Percentiles rank a stretch among this genome's conserved stretches.
These are phyloP conservation scores for Debaryomycetaceae sp. DNA, from an alignment of 1,139 yeast species.

Conservation along the genomic window DNA sequence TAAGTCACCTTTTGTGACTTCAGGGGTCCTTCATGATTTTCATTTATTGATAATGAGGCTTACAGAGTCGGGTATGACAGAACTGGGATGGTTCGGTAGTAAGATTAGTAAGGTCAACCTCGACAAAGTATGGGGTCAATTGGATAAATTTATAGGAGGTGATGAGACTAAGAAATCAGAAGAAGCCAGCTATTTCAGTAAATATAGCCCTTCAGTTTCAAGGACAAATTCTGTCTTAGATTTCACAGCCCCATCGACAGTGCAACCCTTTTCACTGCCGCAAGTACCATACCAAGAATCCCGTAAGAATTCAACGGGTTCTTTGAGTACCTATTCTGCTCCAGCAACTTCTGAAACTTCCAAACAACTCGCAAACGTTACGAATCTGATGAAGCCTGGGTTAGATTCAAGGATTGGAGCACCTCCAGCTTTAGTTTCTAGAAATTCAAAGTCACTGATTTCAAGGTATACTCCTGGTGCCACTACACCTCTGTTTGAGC, in stretches of 20 bases:
- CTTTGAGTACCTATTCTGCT: conserved; percentile 4
- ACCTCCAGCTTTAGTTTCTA: conserved; percentile 14
- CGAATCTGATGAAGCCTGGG: conserved; percentile 2
- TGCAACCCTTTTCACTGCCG: conserved; percentile 8
- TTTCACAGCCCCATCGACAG: conserved; percentile 18
- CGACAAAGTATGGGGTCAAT: conserved; percentile 83
- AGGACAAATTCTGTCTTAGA: conserved; percentile 50
- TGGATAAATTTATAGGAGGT: conserved; percentile 91
- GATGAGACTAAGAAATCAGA: conserved; percentile 50
- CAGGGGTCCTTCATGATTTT: conserved; percentile 30
- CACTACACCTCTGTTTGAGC: neutral
- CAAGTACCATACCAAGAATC: conserved; percentile 3
- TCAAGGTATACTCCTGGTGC: conserved; percentile 15
- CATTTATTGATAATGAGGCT: conserved; percentile 42
- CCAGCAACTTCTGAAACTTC: conserved; percentile 7
- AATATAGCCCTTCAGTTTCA: conserved; percentile 64
- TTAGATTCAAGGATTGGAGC: neutral
- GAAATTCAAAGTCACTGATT: conserved; percentile 13
- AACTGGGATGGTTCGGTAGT: conserved; percentile 57
- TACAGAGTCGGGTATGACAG: conserved; percentile 38
- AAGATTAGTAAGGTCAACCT: conserved; percentile 72
- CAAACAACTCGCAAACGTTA: conserved; percentile 1
- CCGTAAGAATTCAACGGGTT: conserved; percentile 1
- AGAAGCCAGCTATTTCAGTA: conserved; percentile 65
- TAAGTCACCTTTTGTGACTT: conserved; percentile 37